Percentiles rank a stretch among this genome's conserved stretches.
Conservation (phyloP, 2,329 filamentous ascomycete genomes). For the Teratosphaeria pseudoeucalypti region DNA sequence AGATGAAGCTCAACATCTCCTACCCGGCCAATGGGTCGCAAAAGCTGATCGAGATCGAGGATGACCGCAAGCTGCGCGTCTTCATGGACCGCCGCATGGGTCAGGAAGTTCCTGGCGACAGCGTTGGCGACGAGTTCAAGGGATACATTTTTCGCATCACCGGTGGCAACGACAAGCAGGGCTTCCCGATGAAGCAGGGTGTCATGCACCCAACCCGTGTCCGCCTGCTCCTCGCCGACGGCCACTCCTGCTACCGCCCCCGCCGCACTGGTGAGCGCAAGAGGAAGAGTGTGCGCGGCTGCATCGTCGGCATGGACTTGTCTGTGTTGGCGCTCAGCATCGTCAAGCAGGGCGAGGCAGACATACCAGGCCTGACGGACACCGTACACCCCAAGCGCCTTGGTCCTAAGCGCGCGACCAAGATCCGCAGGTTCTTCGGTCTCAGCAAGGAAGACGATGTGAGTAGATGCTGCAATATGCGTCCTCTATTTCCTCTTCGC, state of each 20-base stretch:
- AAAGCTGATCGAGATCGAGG: constrained; percentile 97
- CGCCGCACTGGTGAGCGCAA: constrained; percentile 98
- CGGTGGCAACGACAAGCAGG: constrained; percentile 99
- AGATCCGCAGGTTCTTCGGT: constrained; percentile 99
- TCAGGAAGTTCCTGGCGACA: constrained; percentile 84
- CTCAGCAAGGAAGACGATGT: constrained; percentile 99
- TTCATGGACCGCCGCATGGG: constrained; percentile 99
- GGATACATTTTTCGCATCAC: constrained; percentile 99
- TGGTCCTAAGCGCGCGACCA: constrained; percentile 98
- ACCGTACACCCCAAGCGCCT: constrained; percentile 98
- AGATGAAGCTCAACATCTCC: constrained; percentile 67
- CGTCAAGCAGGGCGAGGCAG: constrained; percentile 94
- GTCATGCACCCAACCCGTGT: constrained; percentile 98
- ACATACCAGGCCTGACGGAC: constrained; percentile 95
- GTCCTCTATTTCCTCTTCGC: constrained; percentile 47
- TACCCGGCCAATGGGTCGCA: constrained; percentile 99
- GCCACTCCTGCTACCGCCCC: constrained; percentile 98
- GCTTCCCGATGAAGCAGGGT: constrained; percentile 99
- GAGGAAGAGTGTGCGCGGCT: constrained; percentile 97
- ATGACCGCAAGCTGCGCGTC: constrained; percentile 97
- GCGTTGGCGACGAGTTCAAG: constrained; percentile 98
- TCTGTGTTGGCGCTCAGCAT: constrained; percentile 88
- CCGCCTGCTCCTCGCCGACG: constrained; percentile 86
- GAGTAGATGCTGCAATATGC: constrained; percentile 49
- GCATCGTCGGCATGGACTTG: constrained; percentile 94